Percentiles rank a stretch among this genome's conserved stretches.
Conservation (phyloP, 495 filamentous ascomycete genomes). For the Lasiosphaeria ovina region DNA sequence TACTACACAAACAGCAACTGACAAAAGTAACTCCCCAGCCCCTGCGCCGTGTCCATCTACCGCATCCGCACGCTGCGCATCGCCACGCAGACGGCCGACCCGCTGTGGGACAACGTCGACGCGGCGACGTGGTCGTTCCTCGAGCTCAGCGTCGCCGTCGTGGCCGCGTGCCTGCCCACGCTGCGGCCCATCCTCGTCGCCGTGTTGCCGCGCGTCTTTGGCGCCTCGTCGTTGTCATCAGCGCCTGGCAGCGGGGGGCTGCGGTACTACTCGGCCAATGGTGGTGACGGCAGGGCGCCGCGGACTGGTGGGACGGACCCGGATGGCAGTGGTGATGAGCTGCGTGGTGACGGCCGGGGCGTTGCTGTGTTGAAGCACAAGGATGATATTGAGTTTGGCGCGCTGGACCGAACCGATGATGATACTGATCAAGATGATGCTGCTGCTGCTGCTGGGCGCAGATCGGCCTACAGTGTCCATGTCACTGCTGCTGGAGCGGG, state of each 20-base stretch:
- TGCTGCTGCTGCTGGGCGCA: neutral
- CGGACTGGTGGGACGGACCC: neutral
- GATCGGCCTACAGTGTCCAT: conserved; percentile 5
- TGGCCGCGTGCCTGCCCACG: conserved; percentile 54
- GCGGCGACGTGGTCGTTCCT: conserved; percentile 55
- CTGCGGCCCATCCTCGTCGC: conserved; percentile 26
- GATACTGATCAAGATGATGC: neutral
- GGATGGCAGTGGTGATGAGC: neutral
- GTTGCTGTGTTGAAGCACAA: too few species aligned
- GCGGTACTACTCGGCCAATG: neutral
- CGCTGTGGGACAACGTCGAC: conserved; percentile 45
- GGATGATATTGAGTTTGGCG: neutral
- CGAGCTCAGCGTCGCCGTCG: conserved; percentile 54
- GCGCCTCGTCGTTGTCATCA: neutral
- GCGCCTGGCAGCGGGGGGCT: neutral
- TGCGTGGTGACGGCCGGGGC: too few species aligned
- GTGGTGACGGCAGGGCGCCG: neutral
- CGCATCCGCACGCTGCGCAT: conserved; percentile 41
- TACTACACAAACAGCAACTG: conserved; percentile 26
- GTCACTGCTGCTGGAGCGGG: conserved; percentile 3
- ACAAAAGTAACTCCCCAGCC: conserved; percentile 18
- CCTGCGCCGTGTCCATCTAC: conserved; percentile 31
- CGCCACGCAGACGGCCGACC: conserved; percentile 38
- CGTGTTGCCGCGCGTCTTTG: conserved; percentile 22
- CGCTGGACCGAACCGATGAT: neutral